Conservation (phyloP, 768 basidiomycete genomes). For the Tremella fuciformis region DNA sequence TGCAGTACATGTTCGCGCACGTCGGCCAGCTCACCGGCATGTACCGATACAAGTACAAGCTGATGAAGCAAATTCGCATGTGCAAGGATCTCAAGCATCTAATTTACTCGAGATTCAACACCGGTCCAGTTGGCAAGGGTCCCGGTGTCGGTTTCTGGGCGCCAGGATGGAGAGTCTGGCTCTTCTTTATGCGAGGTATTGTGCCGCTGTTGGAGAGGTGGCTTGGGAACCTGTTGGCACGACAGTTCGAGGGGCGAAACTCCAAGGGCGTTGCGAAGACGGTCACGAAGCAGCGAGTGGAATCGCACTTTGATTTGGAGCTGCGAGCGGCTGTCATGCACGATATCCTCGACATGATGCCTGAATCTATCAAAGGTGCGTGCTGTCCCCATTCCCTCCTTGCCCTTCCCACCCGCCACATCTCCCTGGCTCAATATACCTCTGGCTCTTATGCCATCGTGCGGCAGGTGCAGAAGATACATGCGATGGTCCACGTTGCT, state of each 20-base stretch:
- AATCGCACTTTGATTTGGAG: slow-evolving; percentile 97
- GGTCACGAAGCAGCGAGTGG: slow-evolving; percentile 97
- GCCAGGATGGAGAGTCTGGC: slow-evolving; percentile 98
- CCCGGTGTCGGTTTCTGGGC: slow-evolving; percentile 99
- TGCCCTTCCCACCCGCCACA: neutral
- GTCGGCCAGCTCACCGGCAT: slow-evolving; percentile 98
- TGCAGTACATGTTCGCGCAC: slow-evolving; percentile 96
- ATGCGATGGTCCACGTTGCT: no score
- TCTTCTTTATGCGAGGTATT: slow-evolving; percentile 99
- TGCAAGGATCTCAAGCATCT: slow-evolving; percentile 98
- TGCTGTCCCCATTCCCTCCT: no score
- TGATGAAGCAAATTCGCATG: slow-evolving; percentile 99
- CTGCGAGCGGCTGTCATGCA: slow-evolving; percentile 98
- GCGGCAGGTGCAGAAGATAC: no score
- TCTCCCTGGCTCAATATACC: no score
- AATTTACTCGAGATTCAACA: slow-evolving; percentile 69
- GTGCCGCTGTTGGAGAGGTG: slow-evolving; percentile 95
- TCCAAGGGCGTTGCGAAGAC: slow-evolving; percentile 91
- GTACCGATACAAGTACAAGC: slow-evolving; percentile 98
- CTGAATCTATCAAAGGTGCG: slow-evolving; percentile 74
- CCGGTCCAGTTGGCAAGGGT: slow-evolving; percentile 97
- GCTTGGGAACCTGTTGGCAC: slow-evolving; percentile 94
- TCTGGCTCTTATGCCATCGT: no score
- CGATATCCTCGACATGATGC: slow-evolving; percentile 99
- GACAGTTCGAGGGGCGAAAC: slow-evolving; percentile 98